Evolutionary conservation across 2,329 filamentous ascomycete genomes (phyloP), one percentile per base, ranked within the genome.

Genomic region (Albophoma yamanashiensis): DNA sequence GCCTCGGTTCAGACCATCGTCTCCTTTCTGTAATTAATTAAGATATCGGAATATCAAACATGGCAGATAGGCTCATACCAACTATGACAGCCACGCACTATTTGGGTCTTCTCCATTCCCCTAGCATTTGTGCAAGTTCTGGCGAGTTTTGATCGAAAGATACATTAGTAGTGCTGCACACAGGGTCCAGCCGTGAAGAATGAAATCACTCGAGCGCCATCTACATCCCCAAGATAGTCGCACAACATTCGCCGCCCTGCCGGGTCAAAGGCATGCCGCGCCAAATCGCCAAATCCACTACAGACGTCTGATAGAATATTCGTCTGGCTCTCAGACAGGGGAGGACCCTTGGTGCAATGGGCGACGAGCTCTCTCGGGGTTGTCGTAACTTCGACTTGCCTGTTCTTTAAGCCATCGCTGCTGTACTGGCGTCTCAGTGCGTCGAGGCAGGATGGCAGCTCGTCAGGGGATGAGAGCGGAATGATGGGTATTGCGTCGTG

Each of bases 371-470:
- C 61, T 22, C 56, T 47, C 50, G 39, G 20, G 45, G 57, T 57
- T 25, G 34, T 22, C 14, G 57, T n/a, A 4, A 12, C 52, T 31
- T 62, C 58, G 15, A 17, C 42, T 17, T 40, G 58, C 34, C 60
- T 55, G 20, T 47, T 34, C n/a, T 40, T 39, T 8, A 53, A 47
- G 25, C 25, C 50, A 22, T 36, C n/a, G 45, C 22, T 45, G 14
- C 12, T 58, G 38, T 45, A 63, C 60, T 74, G 69, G 55, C 65
- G 64, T 58, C 71, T 68, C 59, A 82, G 75, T 0, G 69, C 64
- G n/a, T 70, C 67, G 27, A 83, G 66, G 12, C 69, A 72, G 1
- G 65, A 58, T n/a, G 73, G 68, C 20, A 81, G 68, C 17, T 72
- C 68, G 14, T 66, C 61, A 45, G 70, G 60, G 1, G 70, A 70